Percentiles rank a stretch among this genome's conserved stretches.
Conservation (phyloP, 2,329 filamentous ascomycete species). For the Aspergillus eucalypticola region DNA sequence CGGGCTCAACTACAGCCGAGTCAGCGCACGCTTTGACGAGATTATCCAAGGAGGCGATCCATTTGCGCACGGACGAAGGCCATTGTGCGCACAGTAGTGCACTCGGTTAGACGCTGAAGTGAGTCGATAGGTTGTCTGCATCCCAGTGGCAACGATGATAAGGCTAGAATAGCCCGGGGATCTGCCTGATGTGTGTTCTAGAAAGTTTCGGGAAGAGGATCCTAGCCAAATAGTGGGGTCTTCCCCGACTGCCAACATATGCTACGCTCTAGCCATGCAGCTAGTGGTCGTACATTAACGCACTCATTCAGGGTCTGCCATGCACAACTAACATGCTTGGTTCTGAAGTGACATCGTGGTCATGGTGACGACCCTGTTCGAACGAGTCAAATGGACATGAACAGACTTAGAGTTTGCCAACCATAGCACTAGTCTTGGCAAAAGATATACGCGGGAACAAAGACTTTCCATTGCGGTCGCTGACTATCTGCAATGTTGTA, state of each 20-base stretch:
- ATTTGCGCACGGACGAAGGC: conserved; percentile 9
- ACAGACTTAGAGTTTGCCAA: background rate
- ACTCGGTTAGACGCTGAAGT: background rate
- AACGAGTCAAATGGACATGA: background rate
- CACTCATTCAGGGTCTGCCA: background rate
- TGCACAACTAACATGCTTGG: background rate
- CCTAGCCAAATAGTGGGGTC: no score
- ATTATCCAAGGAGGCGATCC: conserved; percentile 23
- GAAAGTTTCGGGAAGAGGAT: background rate
- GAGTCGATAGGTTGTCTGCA: background rate
- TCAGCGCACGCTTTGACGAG: conserved; percentile 26
- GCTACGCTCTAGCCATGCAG: background rate
- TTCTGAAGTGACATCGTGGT: background rate
- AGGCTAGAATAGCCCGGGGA: background rate
- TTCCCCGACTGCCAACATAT: background rate
- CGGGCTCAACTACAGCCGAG: conserved; percentile 26
- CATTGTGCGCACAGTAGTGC: background rate
- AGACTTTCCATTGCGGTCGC: background rate
- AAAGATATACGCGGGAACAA: background rate
- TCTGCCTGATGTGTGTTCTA: background rate
- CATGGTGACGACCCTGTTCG: background rate
- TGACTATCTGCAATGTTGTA: background rate
- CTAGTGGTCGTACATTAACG: background rate
- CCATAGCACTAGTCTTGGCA: background rate
- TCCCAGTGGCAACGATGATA: background rate